Conservation (phyloP, 192 early-diverging fungal genomes). For the Umbelopsis vinacea region DNA sequence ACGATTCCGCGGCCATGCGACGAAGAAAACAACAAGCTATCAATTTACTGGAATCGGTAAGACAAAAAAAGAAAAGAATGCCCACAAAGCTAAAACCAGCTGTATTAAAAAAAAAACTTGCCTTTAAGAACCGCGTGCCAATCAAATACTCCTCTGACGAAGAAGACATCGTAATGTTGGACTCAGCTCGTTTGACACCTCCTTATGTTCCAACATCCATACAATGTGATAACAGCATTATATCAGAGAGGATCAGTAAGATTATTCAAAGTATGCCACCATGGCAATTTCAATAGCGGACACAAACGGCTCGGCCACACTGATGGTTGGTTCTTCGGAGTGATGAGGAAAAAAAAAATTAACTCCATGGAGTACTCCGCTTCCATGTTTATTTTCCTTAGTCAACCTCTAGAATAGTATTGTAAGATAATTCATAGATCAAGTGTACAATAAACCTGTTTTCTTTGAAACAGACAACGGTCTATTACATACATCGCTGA, state of each 20-base stretch:
- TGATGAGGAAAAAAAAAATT: background rate
- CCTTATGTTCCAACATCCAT: slow-evolving; percentile 49
- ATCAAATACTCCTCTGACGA: slow-evolving; percentile 39
- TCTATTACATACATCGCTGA: too few relatives aligned
- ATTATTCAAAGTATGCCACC: slow-evolving; percentile 38
- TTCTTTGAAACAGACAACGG: too few relatives aligned
- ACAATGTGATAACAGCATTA: slow-evolving; percentile 47
- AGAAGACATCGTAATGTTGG: slow-evolving; percentile 45
- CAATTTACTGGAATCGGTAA: slow-evolving; percentile 17
- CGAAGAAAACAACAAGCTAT: slow-evolving; percentile 2
- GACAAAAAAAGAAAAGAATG: background rate
- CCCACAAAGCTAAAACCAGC: background rate
- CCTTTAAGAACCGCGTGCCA: slow-evolving; percentile 47
- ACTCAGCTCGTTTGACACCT: slow-evolving; percentile 44
- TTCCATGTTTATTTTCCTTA: background rate
- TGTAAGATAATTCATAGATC: too few relatives aligned
- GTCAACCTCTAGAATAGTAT: too few relatives aligned
- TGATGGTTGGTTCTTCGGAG: background rate
- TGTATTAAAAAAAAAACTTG: background rate
- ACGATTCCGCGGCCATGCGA: slow-evolving; percentile 16
- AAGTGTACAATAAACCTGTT: too few relatives aligned
- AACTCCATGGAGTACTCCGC: background rate
- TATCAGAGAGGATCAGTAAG: slow-evolving; percentile 49
- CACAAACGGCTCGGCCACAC: background rate
- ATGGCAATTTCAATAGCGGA: background rate